phyloP scores from a whole-genome alignment of 2,329 filamentous ascomycete species.

The Fusarium verrucosum region DNA sequence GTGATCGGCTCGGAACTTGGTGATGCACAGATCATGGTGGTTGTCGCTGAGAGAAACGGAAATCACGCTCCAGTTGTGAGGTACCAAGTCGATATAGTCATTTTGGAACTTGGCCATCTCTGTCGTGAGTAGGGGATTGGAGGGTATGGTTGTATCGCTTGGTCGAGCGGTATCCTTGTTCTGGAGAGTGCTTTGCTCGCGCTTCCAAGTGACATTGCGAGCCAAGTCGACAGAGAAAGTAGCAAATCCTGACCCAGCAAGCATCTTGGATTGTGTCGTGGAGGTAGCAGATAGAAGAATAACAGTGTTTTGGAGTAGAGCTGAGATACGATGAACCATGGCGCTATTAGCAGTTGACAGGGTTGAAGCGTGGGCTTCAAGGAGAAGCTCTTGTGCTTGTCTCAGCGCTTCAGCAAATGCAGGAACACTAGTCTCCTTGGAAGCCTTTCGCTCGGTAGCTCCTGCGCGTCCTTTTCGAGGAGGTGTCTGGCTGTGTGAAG shows the following conservation, averaged over 20 bases:
- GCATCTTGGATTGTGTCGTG: constrained; percentile 55
- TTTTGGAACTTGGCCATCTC: constrained; percentile 75
- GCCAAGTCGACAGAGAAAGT: constrained; percentile 74
- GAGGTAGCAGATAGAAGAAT: constrained; percentile 72
- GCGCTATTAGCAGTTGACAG: constrained; percentile 64
- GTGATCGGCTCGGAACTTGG: constrained; percentile 79
- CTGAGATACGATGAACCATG: constrained; percentile 70
- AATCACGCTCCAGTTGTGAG: constrained; percentile 82
- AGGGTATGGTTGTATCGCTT: constrained; percentile 45
- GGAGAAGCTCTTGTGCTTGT: constrained; percentile 72
- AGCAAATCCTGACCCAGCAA: constrained; percentile 65
- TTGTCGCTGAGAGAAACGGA: constrained; percentile 86
- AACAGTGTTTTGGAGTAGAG: constrained; percentile 70
- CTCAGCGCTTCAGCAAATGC: constrained; percentile 68
- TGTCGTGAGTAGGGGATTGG: constrained; percentile 58
- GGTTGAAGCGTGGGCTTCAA: constrained; percentile 69
- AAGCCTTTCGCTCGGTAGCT: constrained; percentile 40
- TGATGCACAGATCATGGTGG: constrained; percentile 85
- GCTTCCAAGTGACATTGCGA: constrained; percentile 72
- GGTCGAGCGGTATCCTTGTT: constrained; percentile 36
- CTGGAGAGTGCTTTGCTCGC: constrained; percentile 69
- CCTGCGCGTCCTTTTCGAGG: constrained; percentile 44
- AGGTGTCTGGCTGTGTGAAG: constrained; percentile 51
- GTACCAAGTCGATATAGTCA: constrained; percentile 87
- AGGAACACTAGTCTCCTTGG: constrained; percentile 46